These are phyloP conservation scores for Leccinum incarnatum DNA, from an alignment of 768 basidiomycete genomes.

Conservation along the genomic window DNA sequence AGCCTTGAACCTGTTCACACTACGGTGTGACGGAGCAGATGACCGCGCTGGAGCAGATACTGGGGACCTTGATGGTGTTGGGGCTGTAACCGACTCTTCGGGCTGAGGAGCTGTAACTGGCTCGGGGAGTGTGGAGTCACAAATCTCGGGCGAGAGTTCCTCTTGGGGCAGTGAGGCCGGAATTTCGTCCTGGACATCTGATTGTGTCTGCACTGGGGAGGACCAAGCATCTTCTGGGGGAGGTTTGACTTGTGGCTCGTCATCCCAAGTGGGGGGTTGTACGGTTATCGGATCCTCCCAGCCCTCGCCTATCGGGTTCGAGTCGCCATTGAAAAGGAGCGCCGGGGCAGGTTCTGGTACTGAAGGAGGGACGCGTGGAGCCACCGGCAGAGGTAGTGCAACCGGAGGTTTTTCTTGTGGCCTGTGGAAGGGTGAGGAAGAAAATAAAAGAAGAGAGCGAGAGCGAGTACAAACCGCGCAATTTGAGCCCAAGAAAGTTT, in stretches of 20 bases:
- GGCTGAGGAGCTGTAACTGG: slow-evolving; percentile 13
- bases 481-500: slow-evolving; percentile 87
- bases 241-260: slow-evolving; percentile 50
- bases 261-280: slow-evolving; percentile 69
- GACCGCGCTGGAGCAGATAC: slow-evolving; percentile 53
- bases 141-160: slow-evolving; percentile 30
- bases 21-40: slow-evolving; percentile 50
- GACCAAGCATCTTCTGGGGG: slow-evolving; percentile 32
- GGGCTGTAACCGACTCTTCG: slow-evolving; percentile 30
- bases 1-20: slow-evolving; percentile 63
- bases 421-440: slow-evolving; percentile 34
- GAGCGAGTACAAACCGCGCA: slow-evolving; percentile 45
- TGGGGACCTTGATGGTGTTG: slow-evolving; percentile 38
- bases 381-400: slow-evolving; percentile 34
- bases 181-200: slow-evolving; percentile 20
- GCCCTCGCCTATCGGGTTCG: slow-evolving; percentile 38
- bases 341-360: slow-evolving; percentile 29
- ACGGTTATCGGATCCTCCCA: slow-evolving; percentile 77
- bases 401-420: slow-evolving; percentile 63
- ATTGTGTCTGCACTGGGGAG: slow-evolving; percentile 31
- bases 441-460: background rate
- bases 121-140: slow-evolving; percentile 21
- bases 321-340: slow-evolving; percentile 30
- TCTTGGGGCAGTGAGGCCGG: slow-evolving; percentile 25
- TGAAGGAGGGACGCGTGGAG: slow-evolving; percentile 17